phyloP scores from a whole-genome alignment of 768 basidiomycete species.

The Holtermanniella nyarrowii region DNA sequence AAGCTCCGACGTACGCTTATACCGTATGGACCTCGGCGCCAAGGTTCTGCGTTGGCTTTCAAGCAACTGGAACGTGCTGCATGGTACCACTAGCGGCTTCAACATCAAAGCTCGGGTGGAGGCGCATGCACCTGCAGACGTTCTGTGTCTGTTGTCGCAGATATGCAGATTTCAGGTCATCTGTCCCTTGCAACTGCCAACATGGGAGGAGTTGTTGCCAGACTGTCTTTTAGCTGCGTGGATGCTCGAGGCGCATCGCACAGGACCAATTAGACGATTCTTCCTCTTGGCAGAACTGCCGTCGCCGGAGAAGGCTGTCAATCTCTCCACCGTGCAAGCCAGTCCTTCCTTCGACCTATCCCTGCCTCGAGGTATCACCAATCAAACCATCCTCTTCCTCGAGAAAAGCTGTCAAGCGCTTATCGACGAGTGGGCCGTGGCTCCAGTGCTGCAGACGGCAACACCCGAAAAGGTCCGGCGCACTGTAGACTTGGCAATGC shows the following conservation, averaged over 20 bases:
- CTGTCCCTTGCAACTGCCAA: conserved; percentile 40
- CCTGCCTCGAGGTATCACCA: conserved; percentile 13
- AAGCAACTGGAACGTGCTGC: conserved; percentile 56
- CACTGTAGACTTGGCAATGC: conserved; percentile 59
- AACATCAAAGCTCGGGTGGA: conserved; percentile 46
- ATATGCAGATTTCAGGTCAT: conserved; percentile 52
- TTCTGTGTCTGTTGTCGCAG: conserved; percentile 54
- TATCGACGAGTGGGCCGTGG: conserved; percentile 46
- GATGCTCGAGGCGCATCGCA: conserved; percentile 52
- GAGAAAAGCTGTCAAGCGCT: conserved; percentile 54
- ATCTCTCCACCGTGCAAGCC: not conserved
- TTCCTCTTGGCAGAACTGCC: conserved; percentile 56
- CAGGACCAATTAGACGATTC: conserved; percentile 58
- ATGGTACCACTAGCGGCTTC: conserved; percentile 43
- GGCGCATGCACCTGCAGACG: conserved; percentile 50
- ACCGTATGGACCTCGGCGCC: conserved; percentile 76
- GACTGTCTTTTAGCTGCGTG: conserved; percentile 57
- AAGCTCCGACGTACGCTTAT: conserved; percentile 68
- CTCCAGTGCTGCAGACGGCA: conserved; percentile 38
- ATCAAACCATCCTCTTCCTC: conserved; percentile 56
- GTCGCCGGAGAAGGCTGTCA: conserved; percentile 1
- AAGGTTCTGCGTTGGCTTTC: conserved; percentile 72
- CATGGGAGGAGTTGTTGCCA: conserved; percentile 48
- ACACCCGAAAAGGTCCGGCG: conserved; percentile 58
- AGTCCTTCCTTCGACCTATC: not conserved